phyloP scores from a whole-genome alignment of 305 asterid species.

The Solanum aculeatissimum region DNA sequence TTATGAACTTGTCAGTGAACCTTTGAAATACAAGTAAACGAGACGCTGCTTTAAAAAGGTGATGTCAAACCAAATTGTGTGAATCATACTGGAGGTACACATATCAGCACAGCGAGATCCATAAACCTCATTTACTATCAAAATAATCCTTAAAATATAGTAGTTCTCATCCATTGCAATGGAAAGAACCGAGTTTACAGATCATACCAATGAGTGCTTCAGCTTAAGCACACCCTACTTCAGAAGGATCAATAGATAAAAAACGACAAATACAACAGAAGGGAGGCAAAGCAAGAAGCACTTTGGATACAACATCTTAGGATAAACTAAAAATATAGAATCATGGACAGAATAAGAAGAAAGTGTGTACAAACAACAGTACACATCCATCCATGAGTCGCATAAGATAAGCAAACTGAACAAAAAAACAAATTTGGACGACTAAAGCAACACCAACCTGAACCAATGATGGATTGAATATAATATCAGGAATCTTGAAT shows the following conservation, averaged over 20 bases:
- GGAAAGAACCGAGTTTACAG: background rate
- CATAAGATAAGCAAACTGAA: background rate
- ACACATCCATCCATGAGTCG: background rate
- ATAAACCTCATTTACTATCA: background rate
- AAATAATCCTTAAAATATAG: background rate
- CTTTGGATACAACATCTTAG: background rate
- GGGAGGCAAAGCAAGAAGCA: background rate
- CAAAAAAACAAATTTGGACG: background rate
- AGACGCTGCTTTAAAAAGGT: background rate
- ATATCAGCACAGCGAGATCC: background rate
- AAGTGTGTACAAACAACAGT: background rate
- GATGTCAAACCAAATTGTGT: background rate
- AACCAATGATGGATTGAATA: constrained; percentile 82
- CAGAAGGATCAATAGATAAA: background rate
- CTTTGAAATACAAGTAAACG: background rate
- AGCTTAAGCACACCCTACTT: background rate
- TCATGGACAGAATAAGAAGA: background rate
- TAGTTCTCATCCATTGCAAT: background rate
- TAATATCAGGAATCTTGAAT: constrained; percentile 87
- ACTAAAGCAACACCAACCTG: constrained; percentile 42
- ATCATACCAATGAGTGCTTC: background rate
- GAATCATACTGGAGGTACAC: background rate
- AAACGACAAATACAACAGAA: background rate
- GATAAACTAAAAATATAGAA: background rate
- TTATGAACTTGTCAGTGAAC: background rate